Evolutionary conservation across 805 yeast species (phyloP), one percentile per base, ranked within the genome.

Genomic region (Saccharomyces jurei): DNA sequence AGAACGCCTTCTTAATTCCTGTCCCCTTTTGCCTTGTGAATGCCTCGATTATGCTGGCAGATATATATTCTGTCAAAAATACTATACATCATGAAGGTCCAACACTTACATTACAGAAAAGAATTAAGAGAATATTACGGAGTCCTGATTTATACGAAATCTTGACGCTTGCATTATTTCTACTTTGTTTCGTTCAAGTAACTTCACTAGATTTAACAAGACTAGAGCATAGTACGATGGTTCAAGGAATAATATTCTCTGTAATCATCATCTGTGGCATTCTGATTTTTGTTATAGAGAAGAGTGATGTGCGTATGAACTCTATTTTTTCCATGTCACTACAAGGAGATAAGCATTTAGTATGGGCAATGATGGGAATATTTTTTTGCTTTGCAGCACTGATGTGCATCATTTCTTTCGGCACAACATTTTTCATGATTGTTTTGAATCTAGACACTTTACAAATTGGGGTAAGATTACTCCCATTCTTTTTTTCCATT

Each of bases 311-410:
- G 2, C 17, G 17, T 22, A 21, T 36, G 25, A 36, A 81, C 59
- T 89, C 92, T 8, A 81, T 84, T 10, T 74, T 86, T 30, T 90
- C 90, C 2, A 64, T 84, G 26, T 68, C 70, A 14, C 75, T 84
- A 60, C 70, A 85, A 67, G 70, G 72, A 3, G 77, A 81, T 52
- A 72, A 84, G 57, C 82, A 89, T 1, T 81, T 86, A 3, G 67
- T 82, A 48, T 82, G 87, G 6, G 80, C 44, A 36, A 17, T 36
- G 44, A 51, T 57, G 21, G 55, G 63, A 53, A 60, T 59, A 29
- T 60, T 57, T 56, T 60, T 57, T 32, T 56, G 61, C 41, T 57
- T 59, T 59, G 81, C 82, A 82, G 78, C 77, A 13, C 70, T 74
- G 47, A 64, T 75, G 52, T 72, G 73, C 50, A 66, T 72, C 5